phyloP scores from a whole-genome alignment of 345 rosid genomes.

The Rhodomyrtus tomentosa region DNA sequence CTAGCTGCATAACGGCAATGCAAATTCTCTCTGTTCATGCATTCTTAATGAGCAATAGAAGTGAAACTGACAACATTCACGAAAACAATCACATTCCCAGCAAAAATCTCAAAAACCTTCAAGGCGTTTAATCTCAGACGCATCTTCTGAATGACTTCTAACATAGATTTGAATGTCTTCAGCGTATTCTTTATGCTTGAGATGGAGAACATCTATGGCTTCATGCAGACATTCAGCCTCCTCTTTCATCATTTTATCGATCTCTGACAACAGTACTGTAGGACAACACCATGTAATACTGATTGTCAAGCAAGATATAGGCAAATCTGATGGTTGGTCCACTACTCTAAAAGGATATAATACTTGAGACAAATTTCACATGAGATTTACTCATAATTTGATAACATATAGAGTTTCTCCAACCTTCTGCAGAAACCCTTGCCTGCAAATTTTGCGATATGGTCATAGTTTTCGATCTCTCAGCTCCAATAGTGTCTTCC shows the following conservation, averaged over 20 bases:
- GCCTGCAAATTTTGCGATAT: constrained; percentile 31
- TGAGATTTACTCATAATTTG: constrained; percentile 2
- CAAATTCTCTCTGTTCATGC: background rate
- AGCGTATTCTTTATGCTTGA: constrained; percentile 52
- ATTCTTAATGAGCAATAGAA: background rate
- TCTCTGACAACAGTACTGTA: constrained; percentile 36
- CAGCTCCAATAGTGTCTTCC: constrained; percentile 50
- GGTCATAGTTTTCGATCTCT: constrained; percentile 46
- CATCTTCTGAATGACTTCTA: constrained; percentile 45
- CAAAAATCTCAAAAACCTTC: constrained; percentile 38
- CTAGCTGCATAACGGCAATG: background rate
- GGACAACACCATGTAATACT: background rate
- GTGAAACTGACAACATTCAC: background rate
- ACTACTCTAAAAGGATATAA: background rate
- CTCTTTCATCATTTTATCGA: constrained; percentile 76
- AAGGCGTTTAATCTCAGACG: constrained; percentile 58
- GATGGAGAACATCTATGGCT: constrained; percentile 48
- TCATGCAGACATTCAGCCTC: constrained; percentile 53
- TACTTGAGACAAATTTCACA: constrained; percentile 2
- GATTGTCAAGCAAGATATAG: background rate
- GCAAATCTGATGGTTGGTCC: constrained; percentile 2
- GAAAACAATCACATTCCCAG: background rate
- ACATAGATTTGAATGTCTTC: constrained; percentile 35
- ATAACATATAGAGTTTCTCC: constrained; percentile 11
- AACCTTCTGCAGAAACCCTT: constrained; percentile 55